Evolutionary conservation across 2,329 filamentous ascomycete genomes (phyloP), one percentile per base, ranked within the genome.

Genomic region (Whalleya microplaca): DNA sequence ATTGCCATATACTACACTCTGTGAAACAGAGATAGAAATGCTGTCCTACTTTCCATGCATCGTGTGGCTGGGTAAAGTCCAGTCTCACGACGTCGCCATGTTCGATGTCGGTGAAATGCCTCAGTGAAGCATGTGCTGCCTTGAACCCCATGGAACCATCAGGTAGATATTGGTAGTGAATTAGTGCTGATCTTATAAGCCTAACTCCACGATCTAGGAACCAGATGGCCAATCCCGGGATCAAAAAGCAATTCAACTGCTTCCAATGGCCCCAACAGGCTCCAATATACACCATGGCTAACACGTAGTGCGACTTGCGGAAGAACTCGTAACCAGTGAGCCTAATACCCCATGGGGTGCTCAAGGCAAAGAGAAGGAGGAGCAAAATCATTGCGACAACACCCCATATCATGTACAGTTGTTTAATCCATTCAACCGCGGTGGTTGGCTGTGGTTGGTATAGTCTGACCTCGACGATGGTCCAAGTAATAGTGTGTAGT

Each of bases 281-380:
- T 3, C 87, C 90, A 12, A 92, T 83, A 71, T 91, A 93, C 3
- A 92, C 71, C 75, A 89, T 84, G 10, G 89, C 90, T 2, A 92
- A 76, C 12, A 91, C 76, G 64, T 91, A 91, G 69, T 92, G 89
- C 0, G 83, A 75, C 69, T 91, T 91, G 58, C 88, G 82, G 78
- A 92, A 92, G 72, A 89, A 86, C 66, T 92, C 90, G 71, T 93
- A 91, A 2, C 90, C 90, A 0, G 87, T 91, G 46, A 81, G 72
- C 8, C 81, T 79, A 55, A 92, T 88, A 0, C 80, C 86, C 69
- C 78, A 79, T 12, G 78, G 77, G 0, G 81, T 71, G 67, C 85
- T 87, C 50, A 89, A 76, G 4, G 85, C 67, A 55, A 86, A 82
- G 1, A 92, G 72, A 14, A 89, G 71, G 0, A 84, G 77, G 0